phyloP scores from a whole-genome alignment of 2,329 filamentous ascomycete genomes.

The Cladosporium sp. region DNA sequence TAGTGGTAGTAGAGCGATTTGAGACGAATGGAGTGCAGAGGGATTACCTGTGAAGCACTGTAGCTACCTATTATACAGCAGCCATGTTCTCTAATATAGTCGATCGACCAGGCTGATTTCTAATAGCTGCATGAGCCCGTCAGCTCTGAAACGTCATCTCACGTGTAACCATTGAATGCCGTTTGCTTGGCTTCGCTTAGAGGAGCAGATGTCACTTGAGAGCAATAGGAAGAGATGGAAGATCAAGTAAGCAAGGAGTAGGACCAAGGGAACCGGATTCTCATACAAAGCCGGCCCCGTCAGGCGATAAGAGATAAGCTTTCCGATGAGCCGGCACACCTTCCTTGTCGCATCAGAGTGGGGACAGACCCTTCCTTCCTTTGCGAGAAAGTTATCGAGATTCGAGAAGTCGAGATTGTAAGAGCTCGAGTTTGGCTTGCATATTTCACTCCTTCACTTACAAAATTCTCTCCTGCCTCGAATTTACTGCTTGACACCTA shows the following conservation, averaged over 20 bases:
- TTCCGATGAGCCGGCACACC: neutral
- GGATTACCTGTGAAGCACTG: neutral
- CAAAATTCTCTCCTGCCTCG: neutral
- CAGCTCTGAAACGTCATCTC: neutral
- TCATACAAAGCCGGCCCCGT: neutral
- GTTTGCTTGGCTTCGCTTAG: neutral
- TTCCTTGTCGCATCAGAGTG: neutral
- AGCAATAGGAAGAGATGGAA: neutral
- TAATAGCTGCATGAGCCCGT: neutral
- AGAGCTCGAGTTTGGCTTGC: neutral
- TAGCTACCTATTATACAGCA: neutral
- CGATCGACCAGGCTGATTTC: neutral
- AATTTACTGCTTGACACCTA: neutral
- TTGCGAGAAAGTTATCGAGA: neutral
- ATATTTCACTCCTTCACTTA: neutral
- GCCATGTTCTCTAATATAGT: neutral
- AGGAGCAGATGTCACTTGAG: neutral
- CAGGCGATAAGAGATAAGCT: neutral
- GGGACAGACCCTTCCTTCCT: neutral
- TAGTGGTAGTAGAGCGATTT: neutral
- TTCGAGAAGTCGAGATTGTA: neutral
- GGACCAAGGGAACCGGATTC: neutral
- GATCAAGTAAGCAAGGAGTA: neutral
- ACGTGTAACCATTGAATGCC: neutral
- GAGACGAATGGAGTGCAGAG: neutral